A percentile compares a stretch with the other conserved stretches of the same genome.
Evolutionary conservation across 129 eudicot species (phyloP).

Genomic region (Deinandra increscens): DNA sequence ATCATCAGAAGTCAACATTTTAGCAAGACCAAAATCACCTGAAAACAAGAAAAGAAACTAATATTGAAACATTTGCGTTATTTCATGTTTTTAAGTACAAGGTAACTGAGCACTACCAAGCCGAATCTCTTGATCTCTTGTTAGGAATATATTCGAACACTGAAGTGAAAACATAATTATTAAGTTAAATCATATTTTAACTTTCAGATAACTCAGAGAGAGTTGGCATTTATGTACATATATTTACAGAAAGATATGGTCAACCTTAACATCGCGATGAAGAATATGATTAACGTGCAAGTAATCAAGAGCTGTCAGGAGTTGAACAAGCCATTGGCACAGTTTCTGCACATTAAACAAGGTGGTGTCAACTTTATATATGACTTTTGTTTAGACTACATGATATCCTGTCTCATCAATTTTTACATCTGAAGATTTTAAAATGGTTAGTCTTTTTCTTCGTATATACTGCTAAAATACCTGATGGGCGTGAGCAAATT

Average conservation of each 20-base stretch:
- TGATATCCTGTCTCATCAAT: background rate
- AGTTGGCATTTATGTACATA: background rate
- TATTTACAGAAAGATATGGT: slow-evolving; percentile 15
- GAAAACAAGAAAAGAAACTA: slow-evolving; percentile 22
- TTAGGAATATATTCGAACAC: slow-evolving; percentile 96
- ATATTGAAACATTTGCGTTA: background rate
- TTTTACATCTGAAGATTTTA: no score
- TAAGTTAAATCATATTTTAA: slow-evolving; percentile 12
- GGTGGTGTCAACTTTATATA: slow-evolving; percentile 8
- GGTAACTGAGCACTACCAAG: slow-evolving; percentile 49
- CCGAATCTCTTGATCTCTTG: slow-evolving; percentile 86
- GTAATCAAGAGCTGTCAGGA: slow-evolving; percentile 86
- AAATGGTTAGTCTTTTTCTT: no score
- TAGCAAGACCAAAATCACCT: slow-evolving; percentile 99
- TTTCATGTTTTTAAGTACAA: slow-evolving; percentile 19
- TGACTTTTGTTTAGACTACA: background rate
- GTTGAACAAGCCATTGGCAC: slow-evolving; percentile 92
- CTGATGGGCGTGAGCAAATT: no score
- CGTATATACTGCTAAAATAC: no score
- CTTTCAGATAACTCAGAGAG: background rate
- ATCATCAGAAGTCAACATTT: slow-evolving; percentile 82
- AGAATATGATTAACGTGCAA: slow-evolving; percentile 79
- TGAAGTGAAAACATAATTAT: slow-evolving; percentile 36
- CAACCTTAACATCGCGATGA: slow-evolving; percentile 97
- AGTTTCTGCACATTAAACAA: slow-evolving; percentile 60